Conservation (phyloP, 768 basidiomycete species). For the Psilocybe tampanensis region DNA sequence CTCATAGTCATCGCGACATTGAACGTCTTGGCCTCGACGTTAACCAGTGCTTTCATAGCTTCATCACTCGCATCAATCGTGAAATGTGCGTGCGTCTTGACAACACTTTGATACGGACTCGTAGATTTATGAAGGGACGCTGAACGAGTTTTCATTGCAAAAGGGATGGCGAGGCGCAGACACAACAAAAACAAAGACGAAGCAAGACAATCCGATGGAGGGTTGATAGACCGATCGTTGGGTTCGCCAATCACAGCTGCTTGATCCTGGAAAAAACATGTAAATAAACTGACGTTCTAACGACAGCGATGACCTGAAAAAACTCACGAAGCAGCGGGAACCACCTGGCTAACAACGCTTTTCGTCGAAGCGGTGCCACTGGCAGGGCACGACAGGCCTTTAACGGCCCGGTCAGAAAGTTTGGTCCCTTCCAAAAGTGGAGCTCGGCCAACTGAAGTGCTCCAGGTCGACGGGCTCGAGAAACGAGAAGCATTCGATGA, state of each 20-base stretch:
- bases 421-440: not conserved
- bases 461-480: not conserved
- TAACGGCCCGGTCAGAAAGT: not conserved
- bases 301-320: not conserved
- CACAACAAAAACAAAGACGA: too few species aligned
- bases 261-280: not conserved
- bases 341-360: constrained; percentile 6
- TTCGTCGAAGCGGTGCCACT: not conserved
- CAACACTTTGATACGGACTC: too few species aligned
- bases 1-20: too few species aligned
- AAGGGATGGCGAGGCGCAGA: too few species aligned
- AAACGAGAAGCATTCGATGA: not conserved
- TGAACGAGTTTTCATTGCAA: too few species aligned
- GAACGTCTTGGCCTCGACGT: too few species aligned
- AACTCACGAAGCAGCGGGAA: constrained; percentile 14
- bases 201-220: too few species aligned
- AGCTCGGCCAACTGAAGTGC: not conserved
- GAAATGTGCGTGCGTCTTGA: too few species aligned
- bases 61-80: too few species aligned
- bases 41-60: too few species aligned
- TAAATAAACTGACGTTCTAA: not conserved
- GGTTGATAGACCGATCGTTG: too few species aligned
- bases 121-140: too few species aligned
- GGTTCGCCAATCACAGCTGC: not conserved
- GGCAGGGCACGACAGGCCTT: constrained; percentile 1